Percentiles rank a stretch among this genome's conserved stretches.
Evolutionary conservation across 1,139 yeast genomes (phyloP).

Genomic region (Sugiyamaella neomexicana): DNA sequence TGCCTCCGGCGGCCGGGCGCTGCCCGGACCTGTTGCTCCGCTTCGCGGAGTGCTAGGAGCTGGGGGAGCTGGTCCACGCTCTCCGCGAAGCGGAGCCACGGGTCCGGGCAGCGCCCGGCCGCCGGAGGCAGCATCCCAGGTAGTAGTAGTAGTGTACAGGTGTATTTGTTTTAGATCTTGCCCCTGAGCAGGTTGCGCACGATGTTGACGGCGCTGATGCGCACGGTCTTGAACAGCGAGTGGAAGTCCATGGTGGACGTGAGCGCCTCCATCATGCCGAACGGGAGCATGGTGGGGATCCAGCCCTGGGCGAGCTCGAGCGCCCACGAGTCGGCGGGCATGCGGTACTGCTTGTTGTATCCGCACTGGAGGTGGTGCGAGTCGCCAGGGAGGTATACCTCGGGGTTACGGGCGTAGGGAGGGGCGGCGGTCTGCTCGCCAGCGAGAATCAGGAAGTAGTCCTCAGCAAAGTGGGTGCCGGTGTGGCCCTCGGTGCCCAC

Average conservation of each 20-base stretch:
- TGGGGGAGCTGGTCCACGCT: neutral
- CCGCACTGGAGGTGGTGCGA: slow-evolving; percentile 79
- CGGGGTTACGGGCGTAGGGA: slow-evolving; percentile 61
- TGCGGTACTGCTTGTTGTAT: slow-evolving; percentile 73
- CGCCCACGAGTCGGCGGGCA: slow-evolving; percentile 75
- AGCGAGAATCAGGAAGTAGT: slow-evolving; percentile 83
- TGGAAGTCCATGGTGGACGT: slow-evolving; percentile 77
- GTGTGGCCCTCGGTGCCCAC: slow-evolving; percentile 95
- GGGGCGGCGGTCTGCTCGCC: slow-evolving; percentile 77
- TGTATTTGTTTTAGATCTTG: slow-evolving; percentile 50
- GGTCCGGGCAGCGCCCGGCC: neutral
- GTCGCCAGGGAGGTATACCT: slow-evolving; percentile 68
- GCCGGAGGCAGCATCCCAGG: neutral
- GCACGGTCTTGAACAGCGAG: slow-evolving; percentile 66
- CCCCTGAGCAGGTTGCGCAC: slow-evolving; percentile 62
- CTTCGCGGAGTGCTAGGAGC: neutral
- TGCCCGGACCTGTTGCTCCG: neutral
- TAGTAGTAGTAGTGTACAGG: neutral
- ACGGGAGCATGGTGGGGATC: slow-evolving; percentile 97
- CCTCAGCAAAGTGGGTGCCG: slow-evolving; percentile 95
- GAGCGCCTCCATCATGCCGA: slow-evolving; percentile 80
- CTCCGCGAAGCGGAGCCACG: neutral
- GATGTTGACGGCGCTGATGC: slow-evolving; percentile 80
- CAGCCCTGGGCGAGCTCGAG: slow-evolving; percentile 97
- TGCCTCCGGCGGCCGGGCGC: neutral